Base-by-base conservation (phyloP, 306 rosid genomes). In the Crotalaria pallida region DNA sequence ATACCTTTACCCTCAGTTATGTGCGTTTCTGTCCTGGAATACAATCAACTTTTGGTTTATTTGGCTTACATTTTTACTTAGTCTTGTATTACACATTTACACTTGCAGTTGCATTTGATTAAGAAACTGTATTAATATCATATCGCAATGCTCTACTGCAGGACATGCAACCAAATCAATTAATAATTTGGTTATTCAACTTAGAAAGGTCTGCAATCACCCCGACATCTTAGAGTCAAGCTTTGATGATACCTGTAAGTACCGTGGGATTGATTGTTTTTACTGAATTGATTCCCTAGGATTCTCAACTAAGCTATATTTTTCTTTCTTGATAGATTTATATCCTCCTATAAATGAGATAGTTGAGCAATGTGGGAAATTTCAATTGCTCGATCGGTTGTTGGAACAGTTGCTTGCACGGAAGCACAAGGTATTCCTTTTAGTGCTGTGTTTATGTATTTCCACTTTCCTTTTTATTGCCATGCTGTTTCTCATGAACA, bases 141-240 rank as follows among this genome's bases (percentile, higher is more conserved):
- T 4, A 10, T 31, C 26, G 66, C 33, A 41, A 36, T 62, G 27
- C 19, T 43, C 34, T 59, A 21, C 48, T 88, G 82, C 84, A 94
- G 98, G 83, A 6, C 52, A 62, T 45, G 70, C 67, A 50, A 27
- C 41, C 22, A 57, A 13, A 29, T 66, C 21, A 53, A 66, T 95
- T 77, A 81, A 84, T 73, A 89, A 87, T 82, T 61, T 95, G 88
- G 36, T 75, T 66, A 3, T 95, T 79, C 99, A 95, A 69, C 99
- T 95, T 77, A 85, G 99, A 75, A 95, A 95, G 84, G 89, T 84
- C 81, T 95, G 99, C 79, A 87, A 84, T 84, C 99, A 91, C 84
- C 99, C 99, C 18, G 99, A 95, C 69, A 87, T 95, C 56, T 58
- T 95, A 67, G 87, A 87, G 58, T 79, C 96, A 1, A 81, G 74